A percentile compares a stretch with the other conserved stretches of the same genome.
Evolutionary conservation across 2,329 filamentous ascomycete species (phyloP).

Genomic region (Xylariaceae sp.): DNA sequence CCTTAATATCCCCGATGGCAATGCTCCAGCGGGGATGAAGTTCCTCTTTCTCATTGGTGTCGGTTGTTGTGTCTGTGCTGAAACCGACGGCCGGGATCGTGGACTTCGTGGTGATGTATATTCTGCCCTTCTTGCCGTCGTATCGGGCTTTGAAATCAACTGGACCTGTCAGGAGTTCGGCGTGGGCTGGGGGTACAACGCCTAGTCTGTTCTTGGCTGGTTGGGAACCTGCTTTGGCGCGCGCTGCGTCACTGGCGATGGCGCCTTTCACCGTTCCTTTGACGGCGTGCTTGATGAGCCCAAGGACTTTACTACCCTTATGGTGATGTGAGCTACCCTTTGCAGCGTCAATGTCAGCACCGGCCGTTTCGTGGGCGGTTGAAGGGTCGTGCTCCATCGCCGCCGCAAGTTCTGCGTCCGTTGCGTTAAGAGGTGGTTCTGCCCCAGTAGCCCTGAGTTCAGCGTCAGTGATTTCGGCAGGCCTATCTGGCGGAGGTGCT

Average conservation of each 20-base stretch:
- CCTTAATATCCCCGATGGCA: conserved; percentile 72
- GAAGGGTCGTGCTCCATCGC: conserved; percentile 59
- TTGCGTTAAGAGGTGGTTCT: conserved; percentile 62
- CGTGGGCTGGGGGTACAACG: conserved; percentile 62
- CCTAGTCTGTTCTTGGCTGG: conserved; percentile 75
- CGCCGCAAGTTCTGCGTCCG: conserved; percentile 68
- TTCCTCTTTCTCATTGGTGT: conserved; percentile 59
- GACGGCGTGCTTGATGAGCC: conserved; percentile 72
- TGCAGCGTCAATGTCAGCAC: conserved; percentile 56
- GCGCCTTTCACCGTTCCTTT: conserved; percentile 76
- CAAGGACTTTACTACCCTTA: conserved; percentile 58
- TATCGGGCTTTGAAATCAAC: conserved; percentile 78
- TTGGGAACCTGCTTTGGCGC: conserved; percentile 66
- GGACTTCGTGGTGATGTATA: conserved; percentile 71
- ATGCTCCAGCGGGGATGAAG: conserved; percentile 72
- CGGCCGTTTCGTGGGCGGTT: conserved; percentile 44
- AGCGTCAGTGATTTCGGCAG: conserved; percentile 49
- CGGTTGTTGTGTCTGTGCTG: conserved; percentile 61
- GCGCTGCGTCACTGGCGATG: conserved; percentile 73
- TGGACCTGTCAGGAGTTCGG: conserved; percentile 64
- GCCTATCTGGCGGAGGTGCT: conserved; percentile 45
- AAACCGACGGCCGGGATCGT: conserved; percentile 74
- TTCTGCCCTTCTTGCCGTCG: conserved; percentile 73
- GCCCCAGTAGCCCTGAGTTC: conserved; percentile 58
- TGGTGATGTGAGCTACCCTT: conserved; percentile 50